Conservation (phyloP, 148 eudicot genomes). For the Talinum fruticosum region DNA sequence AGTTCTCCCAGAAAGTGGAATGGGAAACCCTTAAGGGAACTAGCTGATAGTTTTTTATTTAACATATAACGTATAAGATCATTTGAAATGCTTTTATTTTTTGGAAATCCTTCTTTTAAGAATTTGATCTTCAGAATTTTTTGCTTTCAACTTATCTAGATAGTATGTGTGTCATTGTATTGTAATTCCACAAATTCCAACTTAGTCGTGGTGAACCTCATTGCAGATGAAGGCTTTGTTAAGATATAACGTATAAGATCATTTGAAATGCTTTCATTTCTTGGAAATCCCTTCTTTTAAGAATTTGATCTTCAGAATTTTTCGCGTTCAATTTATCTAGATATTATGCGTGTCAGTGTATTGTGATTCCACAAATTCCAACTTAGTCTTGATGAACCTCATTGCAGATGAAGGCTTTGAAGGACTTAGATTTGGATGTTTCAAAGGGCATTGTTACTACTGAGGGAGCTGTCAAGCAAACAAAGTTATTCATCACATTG, state of each 20-base stretch:
- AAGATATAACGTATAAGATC: not conserved
- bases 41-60: not conserved
- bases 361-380: not conserved
- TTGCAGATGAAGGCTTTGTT: slow-evolving; percentile 83
- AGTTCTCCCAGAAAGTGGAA: not conserved
- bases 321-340: not conserved
- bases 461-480: slow-evolving; percentile 68
- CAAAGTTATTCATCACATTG: slow-evolving; percentile 71
- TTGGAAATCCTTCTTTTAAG: not conserved
- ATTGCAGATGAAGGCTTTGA: slow-evolving; percentile 89
- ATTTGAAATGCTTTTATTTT: not conserved
- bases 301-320: not conserved
- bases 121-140: not conserved
- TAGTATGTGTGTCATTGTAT: not conserved
- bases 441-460: slow-evolving; percentile 84
- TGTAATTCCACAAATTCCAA: not conserved
- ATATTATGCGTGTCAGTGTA: not conserved
- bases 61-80: not conserved
- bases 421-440: slow-evolving; percentile 87
- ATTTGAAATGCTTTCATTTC: not conserved
- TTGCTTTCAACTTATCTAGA: not conserved
- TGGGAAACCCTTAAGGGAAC: not conserved
- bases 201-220: slow-evolving; percentile 1
- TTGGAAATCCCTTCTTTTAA: not conserved
- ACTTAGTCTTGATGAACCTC: slow-evolving; percentile 2